These are phyloP conservation scores for Phytophthora fragariae DNA, from an alignment of 352 stramenopile genomes.

Conservation along the genomic window DNA sequence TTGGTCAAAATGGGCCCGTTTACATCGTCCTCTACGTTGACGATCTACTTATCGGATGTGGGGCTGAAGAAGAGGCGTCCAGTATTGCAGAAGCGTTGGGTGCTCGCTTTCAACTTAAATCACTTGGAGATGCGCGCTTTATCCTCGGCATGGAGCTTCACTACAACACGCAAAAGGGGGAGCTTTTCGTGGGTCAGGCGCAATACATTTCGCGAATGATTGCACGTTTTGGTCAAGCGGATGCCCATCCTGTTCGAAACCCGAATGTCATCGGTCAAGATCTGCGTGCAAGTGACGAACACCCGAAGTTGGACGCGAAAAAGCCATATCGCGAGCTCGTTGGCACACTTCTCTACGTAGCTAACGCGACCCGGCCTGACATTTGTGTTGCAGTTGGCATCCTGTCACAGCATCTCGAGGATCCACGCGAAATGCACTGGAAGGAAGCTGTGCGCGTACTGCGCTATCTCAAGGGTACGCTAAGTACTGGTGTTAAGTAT, in stretches of 20 bases:
- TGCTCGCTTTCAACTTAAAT: constrained; percentile 22
- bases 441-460: no score
- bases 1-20: not conserved
- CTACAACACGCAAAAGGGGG: no score
- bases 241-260: constrained; percentile 7
- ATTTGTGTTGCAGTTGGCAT: constrained; percentile 14
- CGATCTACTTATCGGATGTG: constrained; percentile 17
- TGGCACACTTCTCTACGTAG: constrained; percentile 29
- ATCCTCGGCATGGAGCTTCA: constrained; percentile 2
- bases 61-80: not conserved
- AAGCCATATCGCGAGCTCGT: constrained; percentile 18
- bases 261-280: constrained; percentile 4
- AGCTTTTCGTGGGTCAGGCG: no score
- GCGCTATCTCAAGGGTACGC: no score
- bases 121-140: constrained; percentile 6
- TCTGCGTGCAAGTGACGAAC: constrained; percentile 2
- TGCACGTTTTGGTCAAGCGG: constrained; percentile 3
- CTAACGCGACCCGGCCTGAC: constrained; percentile 31
- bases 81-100: not conserved
- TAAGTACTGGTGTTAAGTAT: constrained; percentile 1
- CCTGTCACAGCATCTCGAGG: no score
- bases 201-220: no score
- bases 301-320: constrained; percentile 1
- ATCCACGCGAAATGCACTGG: no score
- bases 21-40: constrained; percentile 21